Evolutionary conservation across 1,139 yeast genomes (phyloP), one percentile per base, ranked within the genome.

Genomic region (Geotrichum reessii): DNA sequence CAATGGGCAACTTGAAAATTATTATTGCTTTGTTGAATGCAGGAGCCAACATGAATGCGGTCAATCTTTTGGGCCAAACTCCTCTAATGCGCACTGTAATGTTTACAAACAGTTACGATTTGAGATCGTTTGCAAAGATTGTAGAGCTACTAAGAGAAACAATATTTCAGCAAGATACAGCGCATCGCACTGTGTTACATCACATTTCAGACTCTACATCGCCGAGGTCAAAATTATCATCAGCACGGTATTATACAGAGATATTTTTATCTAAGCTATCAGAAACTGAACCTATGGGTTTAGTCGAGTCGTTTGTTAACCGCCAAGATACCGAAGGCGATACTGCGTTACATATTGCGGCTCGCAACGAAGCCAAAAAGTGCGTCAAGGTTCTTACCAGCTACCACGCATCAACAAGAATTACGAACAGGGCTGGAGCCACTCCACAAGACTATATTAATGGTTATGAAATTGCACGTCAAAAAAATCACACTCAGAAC

Each of bases 61-160:
- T 87, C 22, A 93, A 91, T 69, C 76, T 80, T 61, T 78, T 81
- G 54, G 98, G 97, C 0, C 84, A 91, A 69, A 92, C 92, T 64
- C 89, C 96, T 44, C 77, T 93, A 50, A 87, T 95, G 3, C 86
- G 95, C 64, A 77, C 93, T 25, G 81, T 92, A 25, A 84, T 87
- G 66, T 93, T 91, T 76, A 91, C 92, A 63, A 93, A 93, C 71
- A 89, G 96, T 65, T 89, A 75, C 68, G 96, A 91, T 64, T 78
- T 87, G 63, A 81, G 84, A 58, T 87, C 88, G 63, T 92, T 92
- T 67, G 83, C 86, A 2, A 77, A 80, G 57, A 83, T 92, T 4
- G 79, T 91, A 53, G 86, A 86, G 40, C 77, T 86, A 57, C 77
- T 92, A 64, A 85, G 86, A 62, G 79, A 82, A 59, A 89, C 82